These are phyloP conservation scores for Gryganskiella cystojenkinii DNA, from an alignment of 192 early-diverging fungal genomes.

Conservation along the genomic window DNA sequence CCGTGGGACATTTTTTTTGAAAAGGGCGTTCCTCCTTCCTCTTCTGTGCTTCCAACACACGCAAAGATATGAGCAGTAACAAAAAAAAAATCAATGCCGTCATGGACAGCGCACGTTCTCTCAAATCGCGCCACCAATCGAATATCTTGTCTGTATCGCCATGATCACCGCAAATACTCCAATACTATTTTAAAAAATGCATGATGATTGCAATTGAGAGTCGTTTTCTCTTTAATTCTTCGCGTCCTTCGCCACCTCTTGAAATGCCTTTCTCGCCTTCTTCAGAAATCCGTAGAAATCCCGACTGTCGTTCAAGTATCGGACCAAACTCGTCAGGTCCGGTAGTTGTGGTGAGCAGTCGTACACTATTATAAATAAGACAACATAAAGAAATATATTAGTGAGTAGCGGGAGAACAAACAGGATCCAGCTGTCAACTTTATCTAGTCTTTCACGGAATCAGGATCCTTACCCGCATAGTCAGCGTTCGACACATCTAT, in stretches of 20 bases:
- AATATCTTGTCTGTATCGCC: no score
- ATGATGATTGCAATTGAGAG: no score
- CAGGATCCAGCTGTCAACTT: not conserved
- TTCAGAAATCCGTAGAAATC: slow-evolving; percentile 82
- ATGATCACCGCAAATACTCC: no score
- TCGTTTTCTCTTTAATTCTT: not conserved
- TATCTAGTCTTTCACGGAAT: not conserved
- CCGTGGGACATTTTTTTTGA: not conserved
- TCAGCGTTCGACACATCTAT: slow-evolving; percentile 67
- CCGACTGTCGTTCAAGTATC: slow-evolving; percentile 66
- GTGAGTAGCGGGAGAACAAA: not conserved
- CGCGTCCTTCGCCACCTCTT: slow-evolving; percentile 45
- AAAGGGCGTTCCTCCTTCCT: not conserved
- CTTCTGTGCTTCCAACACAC: not conserved
- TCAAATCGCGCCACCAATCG: no score
- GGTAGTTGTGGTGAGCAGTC: slow-evolving; percentile 64
- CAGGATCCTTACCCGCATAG: slow-evolving; percentile 58
- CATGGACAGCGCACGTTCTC: no score
- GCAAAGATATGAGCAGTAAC: not conserved
- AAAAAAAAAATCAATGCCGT: not conserved
- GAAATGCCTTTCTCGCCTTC: slow-evolving; percentile 69
- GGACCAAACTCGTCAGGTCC: slow-evolving; percentile 57
- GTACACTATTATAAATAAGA: slow-evolving; percentile 40
- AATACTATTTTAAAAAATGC: no score
- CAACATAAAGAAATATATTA: not conserved